phyloP scores from a whole-genome alignment of 768 basidiomycete genomes.

The Phaeotremella skinneri region DNA sequence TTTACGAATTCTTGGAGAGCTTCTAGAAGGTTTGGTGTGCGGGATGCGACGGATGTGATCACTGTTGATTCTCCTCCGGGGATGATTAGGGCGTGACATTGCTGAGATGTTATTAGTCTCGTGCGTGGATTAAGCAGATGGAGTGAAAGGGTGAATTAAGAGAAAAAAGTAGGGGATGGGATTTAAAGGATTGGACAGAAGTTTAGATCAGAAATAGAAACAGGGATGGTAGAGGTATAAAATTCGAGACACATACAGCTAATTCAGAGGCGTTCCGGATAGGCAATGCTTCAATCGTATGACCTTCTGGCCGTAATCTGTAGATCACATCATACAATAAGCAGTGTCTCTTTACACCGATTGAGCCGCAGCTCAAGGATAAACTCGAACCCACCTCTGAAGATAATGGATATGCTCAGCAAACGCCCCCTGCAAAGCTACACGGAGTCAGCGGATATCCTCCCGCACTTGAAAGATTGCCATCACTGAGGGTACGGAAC shows the following conservation, averaged over 20 bases:
- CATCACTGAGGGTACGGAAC: not conserved
- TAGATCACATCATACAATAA: not conserved
- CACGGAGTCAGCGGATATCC: constrained; percentile 1
- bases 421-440: constrained; percentile 92
- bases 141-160: not conserved
- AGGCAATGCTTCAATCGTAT: constrained; percentile 51
- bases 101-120: constrained; percentile 14
- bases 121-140: not conserved
- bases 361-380: constrained; percentile 47
- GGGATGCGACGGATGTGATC: constrained; percentile 68
- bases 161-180: not conserved
- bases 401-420: constrained; percentile 75
- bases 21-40: constrained; percentile 71
- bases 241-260: constrained; percentile 26
- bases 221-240: not conserved
- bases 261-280: constrained; percentile 78
- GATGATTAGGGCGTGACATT: constrained; percentile 82
- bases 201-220: not conserved
- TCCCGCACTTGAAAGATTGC: not conserved
- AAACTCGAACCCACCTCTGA: constrained; percentile 57
- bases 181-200: not conserved
- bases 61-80: constrained; percentile 97
- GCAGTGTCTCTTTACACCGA: not conserved
- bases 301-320: constrained; percentile 29
- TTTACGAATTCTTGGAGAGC: constrained; percentile 72